Evolutionary conservation across 352 stramenopile species (phyloP).

Genomic region (Phytophthora constricta): DNA sequence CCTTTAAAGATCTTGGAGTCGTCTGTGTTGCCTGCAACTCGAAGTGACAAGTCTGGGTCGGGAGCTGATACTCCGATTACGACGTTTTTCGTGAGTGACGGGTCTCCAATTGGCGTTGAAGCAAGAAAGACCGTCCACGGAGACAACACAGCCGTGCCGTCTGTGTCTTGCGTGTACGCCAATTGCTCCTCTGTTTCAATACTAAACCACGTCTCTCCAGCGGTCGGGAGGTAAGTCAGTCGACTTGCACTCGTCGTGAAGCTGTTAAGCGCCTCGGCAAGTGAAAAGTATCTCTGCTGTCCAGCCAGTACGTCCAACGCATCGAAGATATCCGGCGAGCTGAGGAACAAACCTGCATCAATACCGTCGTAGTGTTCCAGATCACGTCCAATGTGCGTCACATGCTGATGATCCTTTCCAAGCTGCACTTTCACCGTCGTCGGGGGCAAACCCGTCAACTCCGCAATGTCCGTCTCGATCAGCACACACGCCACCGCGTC

Average conservation of each 20-base stretch:
- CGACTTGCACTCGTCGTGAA: conserved; percentile 69
- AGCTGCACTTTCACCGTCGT: conserved; percentile 74
- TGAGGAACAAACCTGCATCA: conserved; percentile 78
- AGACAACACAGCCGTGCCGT: conserved; percentile 67
- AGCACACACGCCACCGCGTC: conserved; percentile 74
- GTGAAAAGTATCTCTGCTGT: conserved; percentile 77
- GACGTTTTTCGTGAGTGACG: conserved; percentile 70
- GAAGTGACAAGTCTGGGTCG: conserved; percentile 69
- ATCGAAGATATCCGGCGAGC: conserved; percentile 71
- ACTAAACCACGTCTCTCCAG: conserved; percentile 82
- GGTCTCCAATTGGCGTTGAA: conserved; percentile 56
- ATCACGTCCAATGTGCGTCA: conserved; percentile 67
- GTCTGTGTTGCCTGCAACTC: conserved; percentile 67
- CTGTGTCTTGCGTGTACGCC: conserved; percentile 77
- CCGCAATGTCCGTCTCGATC: conserved; percentile 71
- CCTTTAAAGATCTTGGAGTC: conserved; percentile 63
- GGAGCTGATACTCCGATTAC: conserved; percentile 73
- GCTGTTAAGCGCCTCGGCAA: conserved; percentile 74
- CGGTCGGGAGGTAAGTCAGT: conserved; percentile 66
- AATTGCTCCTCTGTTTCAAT: conserved; percentile 86
- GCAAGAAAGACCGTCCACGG: conserved; percentile 84
- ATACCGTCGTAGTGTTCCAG: conserved; percentile 67
- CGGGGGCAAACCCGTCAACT: conserved; percentile 61
- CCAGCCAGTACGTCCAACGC: conserved; percentile 63
- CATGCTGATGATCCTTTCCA: conserved; percentile 52